Evolutionary conservation across 2,329 filamentous ascomycete species (phyloP).

Genomic region (Chaetothyriales sp.): DNA sequence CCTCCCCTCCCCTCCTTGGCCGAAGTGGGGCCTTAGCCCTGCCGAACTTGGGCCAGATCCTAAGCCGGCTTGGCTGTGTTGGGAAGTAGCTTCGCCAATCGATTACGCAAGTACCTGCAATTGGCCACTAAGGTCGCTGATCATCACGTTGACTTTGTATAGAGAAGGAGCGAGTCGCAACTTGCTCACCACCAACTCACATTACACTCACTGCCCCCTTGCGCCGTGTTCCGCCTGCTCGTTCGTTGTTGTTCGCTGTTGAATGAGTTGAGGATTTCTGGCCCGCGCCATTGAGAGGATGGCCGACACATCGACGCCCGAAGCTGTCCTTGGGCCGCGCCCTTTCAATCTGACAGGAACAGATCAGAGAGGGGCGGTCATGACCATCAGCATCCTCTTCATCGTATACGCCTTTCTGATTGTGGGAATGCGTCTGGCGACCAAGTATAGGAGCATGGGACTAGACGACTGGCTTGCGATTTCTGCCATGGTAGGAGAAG

Average conservation of each 20-base stretch:
- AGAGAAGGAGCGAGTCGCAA: too few species aligned
- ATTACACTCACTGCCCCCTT: background rate
- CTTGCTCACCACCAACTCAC: too few species aligned
- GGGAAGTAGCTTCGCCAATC: too few species aligned
- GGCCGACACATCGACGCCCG: constrained; percentile 1
- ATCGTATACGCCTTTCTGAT: constrained; percentile 8
- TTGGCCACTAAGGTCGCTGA: too few species aligned
- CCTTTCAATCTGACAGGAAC: constrained; percentile 3
- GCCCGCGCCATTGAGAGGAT: background rate
- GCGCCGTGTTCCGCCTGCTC: background rate
- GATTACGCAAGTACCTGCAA: too few species aligned
- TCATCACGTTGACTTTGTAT: too few species aligned
- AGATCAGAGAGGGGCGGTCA: constrained; percentile 7
- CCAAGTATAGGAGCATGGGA: constrained; percentile 6
- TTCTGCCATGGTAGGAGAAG: constrained; percentile 4
- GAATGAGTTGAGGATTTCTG: background rate
- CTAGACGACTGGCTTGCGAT: constrained; percentile 10
- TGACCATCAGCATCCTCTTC: constrained; percentile 7
- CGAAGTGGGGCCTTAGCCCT: too few species aligned
- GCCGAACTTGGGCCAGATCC: too few species aligned
- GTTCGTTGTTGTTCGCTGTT: too few species aligned
- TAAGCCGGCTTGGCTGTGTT: too few species aligned
- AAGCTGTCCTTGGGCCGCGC: constrained; percentile 4
- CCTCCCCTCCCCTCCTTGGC: too few species aligned
- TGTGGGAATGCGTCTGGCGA: constrained; percentile 7